Percentiles rank a stretch among this genome's conserved stretches.
Evolutionary conservation across 768 basidiomycete species (phyloP).

Genomic region (Pisolithus tinctorius): DNA sequence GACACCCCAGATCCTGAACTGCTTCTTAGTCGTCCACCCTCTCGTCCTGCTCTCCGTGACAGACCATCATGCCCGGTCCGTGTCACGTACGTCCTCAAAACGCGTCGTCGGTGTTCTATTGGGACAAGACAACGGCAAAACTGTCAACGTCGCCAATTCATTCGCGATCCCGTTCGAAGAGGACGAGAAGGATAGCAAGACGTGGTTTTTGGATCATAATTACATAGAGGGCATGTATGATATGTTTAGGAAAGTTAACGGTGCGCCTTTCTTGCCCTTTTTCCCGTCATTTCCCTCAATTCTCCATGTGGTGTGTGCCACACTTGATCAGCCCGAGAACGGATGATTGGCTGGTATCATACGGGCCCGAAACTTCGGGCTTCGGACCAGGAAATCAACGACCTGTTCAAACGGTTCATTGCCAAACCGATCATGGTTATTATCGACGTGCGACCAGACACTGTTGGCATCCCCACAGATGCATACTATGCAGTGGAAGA

Average conservation of each 20-base stretch:
- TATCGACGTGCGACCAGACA: conserved; percentile 90
- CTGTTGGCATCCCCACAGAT: conserved; percentile 91
- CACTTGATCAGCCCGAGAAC: conserved; percentile 66
- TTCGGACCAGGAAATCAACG: conserved; percentile 97
- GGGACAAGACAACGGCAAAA: conserved; percentile 92
- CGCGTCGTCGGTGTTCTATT: conserved; percentile 91
- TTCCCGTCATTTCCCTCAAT: neutral
- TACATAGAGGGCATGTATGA: conserved; percentile 98
- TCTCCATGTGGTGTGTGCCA: conserved; percentile 8
- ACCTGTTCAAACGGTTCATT: conserved; percentile 89
- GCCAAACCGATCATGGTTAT: conserved; percentile 95
- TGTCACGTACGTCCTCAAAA: conserved; percentile 77
- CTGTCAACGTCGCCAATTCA: conserved; percentile 95
- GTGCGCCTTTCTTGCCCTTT: conserved; percentile 41
- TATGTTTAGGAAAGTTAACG: conserved; percentile 99
- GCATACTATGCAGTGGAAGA: conserved; percentile 98
- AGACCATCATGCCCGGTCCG: conserved; percentile 88
- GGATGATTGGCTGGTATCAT: conserved; percentile 98
- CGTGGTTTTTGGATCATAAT: conserved; percentile 98
- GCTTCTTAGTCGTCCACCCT: conserved; percentile 74
- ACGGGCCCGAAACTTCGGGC: conserved; percentile 93
- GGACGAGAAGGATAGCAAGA: conserved; percentile 96
- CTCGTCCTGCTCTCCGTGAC: conserved; percentile 96
- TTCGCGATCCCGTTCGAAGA: conserved; percentile 98
- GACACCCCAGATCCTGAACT: conserved; percentile 8